A percentile compares a stretch with the other conserved stretches of the same genome.
phyloP scores from a whole-genome alignment of 805 yeast species.

The Starmera quercuum region DNA sequence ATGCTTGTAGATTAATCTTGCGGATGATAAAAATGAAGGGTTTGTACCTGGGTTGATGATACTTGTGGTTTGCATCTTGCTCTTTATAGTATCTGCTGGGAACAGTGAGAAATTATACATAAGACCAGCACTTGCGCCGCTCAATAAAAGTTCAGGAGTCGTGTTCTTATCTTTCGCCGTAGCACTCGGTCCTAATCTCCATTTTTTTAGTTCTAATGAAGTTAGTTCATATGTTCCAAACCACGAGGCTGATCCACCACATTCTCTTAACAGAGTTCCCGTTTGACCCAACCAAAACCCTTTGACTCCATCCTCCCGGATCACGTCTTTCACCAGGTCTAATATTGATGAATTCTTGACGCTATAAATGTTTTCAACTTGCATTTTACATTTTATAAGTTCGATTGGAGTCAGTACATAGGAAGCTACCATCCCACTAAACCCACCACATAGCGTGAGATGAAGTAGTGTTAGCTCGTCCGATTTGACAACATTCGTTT shows the following conservation, averaged over 20 bases:
- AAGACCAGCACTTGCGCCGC: slow-evolving; percentile 87
- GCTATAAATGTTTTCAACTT: slow-evolving; percentile 44
- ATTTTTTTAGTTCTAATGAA: slow-evolving; percentile 27
- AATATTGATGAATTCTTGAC: slow-evolving; percentile 24
- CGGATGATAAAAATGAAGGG: slow-evolving; percentile 29
- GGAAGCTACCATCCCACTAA: slow-evolving; percentile 77
- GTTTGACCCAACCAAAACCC: slow-evolving; percentile 89
- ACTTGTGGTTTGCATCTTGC: slow-evolving; percentile 67
- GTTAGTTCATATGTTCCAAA: slow-evolving; percentile 78
- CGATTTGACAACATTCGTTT: slow-evolving; percentile 11
- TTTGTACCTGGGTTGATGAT: slow-evolving; percentile 21
- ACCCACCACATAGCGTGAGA: slow-evolving; percentile 64
- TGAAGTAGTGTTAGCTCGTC: slow-evolving; percentile 27
- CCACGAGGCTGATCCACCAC: slow-evolving; percentile 91
- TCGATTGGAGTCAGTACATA: slow-evolving; percentile 89
- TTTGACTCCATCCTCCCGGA: slow-evolving; percentile 43
- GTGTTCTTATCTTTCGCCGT: slow-evolving; percentile 18
- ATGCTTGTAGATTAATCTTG: slow-evolving; percentile 29
- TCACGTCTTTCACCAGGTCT: slow-evolving; percentile 33
- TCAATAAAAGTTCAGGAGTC: slow-evolving; percentile 49
- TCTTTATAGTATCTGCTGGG: slow-evolving; percentile 89
- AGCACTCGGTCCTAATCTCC: slow-evolving; percentile 15
- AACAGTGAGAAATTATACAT: slow-evolving; percentile 72
- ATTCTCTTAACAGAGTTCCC: slow-evolving; percentile 74
- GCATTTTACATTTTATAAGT: slow-evolving; percentile 79